phyloP scores from a whole-genome alignment of 257 asterid genomes.

The Striga asiatica region DNA sequence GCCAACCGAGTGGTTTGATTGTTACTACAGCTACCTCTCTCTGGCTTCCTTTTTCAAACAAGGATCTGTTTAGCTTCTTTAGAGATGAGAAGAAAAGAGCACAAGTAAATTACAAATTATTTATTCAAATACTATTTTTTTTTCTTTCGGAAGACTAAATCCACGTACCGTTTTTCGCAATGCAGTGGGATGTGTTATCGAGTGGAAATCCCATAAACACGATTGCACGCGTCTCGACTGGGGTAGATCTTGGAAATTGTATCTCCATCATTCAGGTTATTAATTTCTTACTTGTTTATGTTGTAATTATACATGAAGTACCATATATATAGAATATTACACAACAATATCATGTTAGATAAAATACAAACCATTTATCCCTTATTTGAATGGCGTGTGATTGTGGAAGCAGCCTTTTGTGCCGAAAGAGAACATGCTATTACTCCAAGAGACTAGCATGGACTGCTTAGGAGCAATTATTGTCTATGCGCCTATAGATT shows the following conservation, averaged over 20 bases:
- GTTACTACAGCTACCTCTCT: conserved; percentile 48
- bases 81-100: conserved; percentile 39
- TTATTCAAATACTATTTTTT: neutral
- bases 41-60: conserved; percentile 31
- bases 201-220: conserved; percentile 28
- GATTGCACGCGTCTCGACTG: conserved; percentile 48
- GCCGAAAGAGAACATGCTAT: conserved; percentile 32
- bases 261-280: conserved; percentile 56
- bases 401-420: conserved; percentile 37
- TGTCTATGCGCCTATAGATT: conserved; percentile 40
- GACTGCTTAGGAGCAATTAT: conserved; percentile 40
- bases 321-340: too few relatives aligned
- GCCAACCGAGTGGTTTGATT: conserved; percentile 34
- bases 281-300: too few relatives aligned
- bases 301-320: too few relatives aligned
- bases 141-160: neutral
- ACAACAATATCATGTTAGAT: too few relatives aligned
- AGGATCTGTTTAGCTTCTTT: conserved; percentile 39
- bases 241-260: conserved; percentile 37
- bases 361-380: too few relatives aligned
- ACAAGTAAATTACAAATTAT: conserved; percentile 9
- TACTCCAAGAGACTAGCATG: conserved; percentile 53
- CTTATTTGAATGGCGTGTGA: neutral
- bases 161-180: neutral
- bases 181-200: conserved; percentile 67